phyloP scores from a whole-genome alignment of 495 filamentous ascomycete genomes.

The Penicillium waksmanii region DNA sequence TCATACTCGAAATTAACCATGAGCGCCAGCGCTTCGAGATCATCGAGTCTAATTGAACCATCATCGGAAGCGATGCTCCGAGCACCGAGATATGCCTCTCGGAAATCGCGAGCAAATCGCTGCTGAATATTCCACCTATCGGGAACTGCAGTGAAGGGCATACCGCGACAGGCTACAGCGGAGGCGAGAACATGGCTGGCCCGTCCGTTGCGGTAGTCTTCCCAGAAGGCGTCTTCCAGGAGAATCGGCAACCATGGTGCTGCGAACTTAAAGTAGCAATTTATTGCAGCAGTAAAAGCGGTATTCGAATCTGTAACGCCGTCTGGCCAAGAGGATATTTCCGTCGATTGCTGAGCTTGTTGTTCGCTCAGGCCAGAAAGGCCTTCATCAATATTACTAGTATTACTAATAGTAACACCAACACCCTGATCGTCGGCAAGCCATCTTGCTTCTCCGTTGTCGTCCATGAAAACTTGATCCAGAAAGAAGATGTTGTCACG shows the following conservation, averaged over 20 bases:
- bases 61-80: not conserved
- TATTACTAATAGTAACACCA: not conserved
- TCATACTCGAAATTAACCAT: constrained; percentile 23
- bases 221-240: constrained; percentile 19
- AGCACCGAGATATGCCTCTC: constrained; percentile 10
- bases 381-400: not conserved
- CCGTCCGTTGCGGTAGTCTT: constrained; percentile 9
- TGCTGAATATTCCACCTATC: constrained; percentile 17
- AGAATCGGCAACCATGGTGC: constrained; percentile 17
- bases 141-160: constrained; percentile 13
- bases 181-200: constrained; percentile 13
- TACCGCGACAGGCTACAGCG: constrained; percentile 21
- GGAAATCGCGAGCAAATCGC: constrained; percentile 10
- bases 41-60: constrained; percentile 14
- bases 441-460: constrained; percentile 1
- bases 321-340: not conserved
- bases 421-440: not conserved
- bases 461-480: constrained; percentile 15
- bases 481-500: constrained; percentile 14
- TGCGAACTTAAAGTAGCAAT: constrained; percentile 21
- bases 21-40: constrained; percentile 24
- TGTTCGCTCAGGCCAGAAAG: not conserved
- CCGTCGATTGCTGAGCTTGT: not conserved
- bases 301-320: not conserved
- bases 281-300: constrained; percentile 1